phyloP scores from a whole-genome alignment of 257 asterid genomes.

The Salvia hispanica region DNA sequence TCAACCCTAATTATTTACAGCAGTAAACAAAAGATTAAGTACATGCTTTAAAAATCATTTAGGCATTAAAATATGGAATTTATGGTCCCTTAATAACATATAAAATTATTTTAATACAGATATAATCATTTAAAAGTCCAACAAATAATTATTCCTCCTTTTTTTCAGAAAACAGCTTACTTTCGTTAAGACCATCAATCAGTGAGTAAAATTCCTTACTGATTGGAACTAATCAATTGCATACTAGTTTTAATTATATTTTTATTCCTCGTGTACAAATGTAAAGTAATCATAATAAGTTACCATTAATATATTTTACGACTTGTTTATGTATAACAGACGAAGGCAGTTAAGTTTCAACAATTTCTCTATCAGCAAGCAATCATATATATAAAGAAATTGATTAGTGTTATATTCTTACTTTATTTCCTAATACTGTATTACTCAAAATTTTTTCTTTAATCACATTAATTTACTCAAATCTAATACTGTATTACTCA shows the following conservation, averaged over 20 bases:
- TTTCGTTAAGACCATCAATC: conserved; percentile 19
- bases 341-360: no score
- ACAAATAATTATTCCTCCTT: conserved; percentile 11
- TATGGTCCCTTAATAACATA: conserved; percentile 21
- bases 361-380: no score
- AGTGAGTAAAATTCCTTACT: not conserved
- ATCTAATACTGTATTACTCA: no score
- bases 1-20: conserved; percentile 38
- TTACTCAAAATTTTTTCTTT: no score
- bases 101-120: not conserved
- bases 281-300: no score
- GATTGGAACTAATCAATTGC: not conserved
- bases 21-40: conserved; percentile 30
- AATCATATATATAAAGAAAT: no score
- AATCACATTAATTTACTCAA: no score
- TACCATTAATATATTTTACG: no score
- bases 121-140: conserved; percentile 27
- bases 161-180: not conserved
- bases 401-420: no score
- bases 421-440: no score
- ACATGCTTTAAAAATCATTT: conserved; percentile 30
- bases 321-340: no score
- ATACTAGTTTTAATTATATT: not conserved
- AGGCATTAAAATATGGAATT: conserved; percentile 27
- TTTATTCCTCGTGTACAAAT: no score